Conservation (phyloP, 805 yeast species). For the Pichia nanzhaoensis region DNA sequence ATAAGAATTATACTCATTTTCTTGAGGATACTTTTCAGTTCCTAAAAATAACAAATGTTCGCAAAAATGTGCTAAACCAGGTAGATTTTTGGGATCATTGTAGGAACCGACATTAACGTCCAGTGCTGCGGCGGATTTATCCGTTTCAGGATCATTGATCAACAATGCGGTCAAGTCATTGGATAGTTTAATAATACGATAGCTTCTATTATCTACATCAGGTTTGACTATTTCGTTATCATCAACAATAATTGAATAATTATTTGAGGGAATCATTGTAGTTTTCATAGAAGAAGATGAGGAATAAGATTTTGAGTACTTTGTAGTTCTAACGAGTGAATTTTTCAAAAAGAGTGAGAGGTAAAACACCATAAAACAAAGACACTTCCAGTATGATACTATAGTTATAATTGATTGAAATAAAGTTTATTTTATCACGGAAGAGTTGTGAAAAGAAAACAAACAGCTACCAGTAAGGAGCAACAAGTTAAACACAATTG, state of each 20-base stretch:
- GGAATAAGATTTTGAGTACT: neutral
- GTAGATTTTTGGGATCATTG: conserved; percentile 54
- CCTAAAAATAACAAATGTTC: conserved; percentile 76
- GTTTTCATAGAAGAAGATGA: neutral
- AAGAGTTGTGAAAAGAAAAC: neutral
- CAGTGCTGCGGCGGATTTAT: conserved; percentile 71
- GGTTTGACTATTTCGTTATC: conserved; percentile 33
- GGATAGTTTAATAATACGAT: conserved; percentile 54
- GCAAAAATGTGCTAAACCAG: conserved; percentile 77
- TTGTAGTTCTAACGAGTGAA: no score
- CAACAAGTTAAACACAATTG: no score
- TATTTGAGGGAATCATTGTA: conserved; percentile 1
- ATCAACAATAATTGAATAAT: conserved; percentile 16
- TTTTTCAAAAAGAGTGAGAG: neutral
- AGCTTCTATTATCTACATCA: conserved; percentile 64
- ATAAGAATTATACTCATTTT: conserved; percentile 67
- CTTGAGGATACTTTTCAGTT: conserved; percentile 66
- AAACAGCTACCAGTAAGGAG: no score
- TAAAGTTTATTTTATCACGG: neutral
- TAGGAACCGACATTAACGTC: conserved; percentile 77
- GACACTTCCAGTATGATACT: no score
- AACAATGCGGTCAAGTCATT: conserved; percentile 56
- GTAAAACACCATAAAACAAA: neutral
- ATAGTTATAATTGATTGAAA: no score
- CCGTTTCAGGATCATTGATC: conserved; percentile 63